phyloP scores from a whole-genome alignment of 805 yeast genomes.

The Sungouiozyma intestinalis region DNA sequence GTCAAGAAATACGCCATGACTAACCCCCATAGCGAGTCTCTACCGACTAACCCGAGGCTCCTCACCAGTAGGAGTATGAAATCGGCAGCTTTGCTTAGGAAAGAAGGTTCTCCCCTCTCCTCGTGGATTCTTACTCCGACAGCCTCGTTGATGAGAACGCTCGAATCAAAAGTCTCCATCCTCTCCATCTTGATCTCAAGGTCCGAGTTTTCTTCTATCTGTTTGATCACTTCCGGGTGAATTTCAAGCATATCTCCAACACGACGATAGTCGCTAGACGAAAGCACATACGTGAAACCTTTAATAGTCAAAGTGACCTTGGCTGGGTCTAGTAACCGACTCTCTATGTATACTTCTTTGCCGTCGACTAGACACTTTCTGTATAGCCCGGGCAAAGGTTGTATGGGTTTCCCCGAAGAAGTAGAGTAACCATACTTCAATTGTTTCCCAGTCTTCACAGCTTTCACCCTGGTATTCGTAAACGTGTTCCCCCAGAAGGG shows the following conservation, averaged over 20 bases:
- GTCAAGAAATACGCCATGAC: slow-evolving; percentile 15
- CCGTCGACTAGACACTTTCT: slow-evolving; percentile 18
- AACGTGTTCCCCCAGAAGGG: not conserved
- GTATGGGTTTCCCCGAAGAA: slow-evolving; percentile 10
- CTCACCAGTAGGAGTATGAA: slow-evolving; percentile 10
- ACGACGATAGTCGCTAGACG: slow-evolving; percentile 10
- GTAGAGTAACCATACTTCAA: slow-evolving; percentile 5
- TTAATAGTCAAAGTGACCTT: slow-evolving; percentile 1
- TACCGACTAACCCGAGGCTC: slow-evolving; percentile 14
- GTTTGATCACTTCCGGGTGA: slow-evolving; percentile 9
- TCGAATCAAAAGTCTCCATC: not conserved
- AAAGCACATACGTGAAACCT: slow-evolving; percentile 3
- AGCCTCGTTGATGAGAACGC: not conserved
- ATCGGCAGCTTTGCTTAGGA: not conserved
- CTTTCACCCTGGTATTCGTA: not conserved
- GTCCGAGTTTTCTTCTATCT: slow-evolving; percentile 9
- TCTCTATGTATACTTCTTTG: slow-evolving; percentile 16
- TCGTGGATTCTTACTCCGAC: not conserved
- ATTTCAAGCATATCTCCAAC: slow-evolving; percentile 9
- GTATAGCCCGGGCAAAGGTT: slow-evolving; percentile 13
- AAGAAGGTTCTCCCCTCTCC: not conserved
- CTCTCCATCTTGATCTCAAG: not conserved
- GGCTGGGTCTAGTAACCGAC: slow-evolving; percentile 11
- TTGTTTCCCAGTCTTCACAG: not conserved
- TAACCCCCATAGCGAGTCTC: slow-evolving; percentile 15